Evolutionary conservation across 2,329 filamentous ascomycete species (phyloP).

Genomic region (Volutella citrinella): DNA sequence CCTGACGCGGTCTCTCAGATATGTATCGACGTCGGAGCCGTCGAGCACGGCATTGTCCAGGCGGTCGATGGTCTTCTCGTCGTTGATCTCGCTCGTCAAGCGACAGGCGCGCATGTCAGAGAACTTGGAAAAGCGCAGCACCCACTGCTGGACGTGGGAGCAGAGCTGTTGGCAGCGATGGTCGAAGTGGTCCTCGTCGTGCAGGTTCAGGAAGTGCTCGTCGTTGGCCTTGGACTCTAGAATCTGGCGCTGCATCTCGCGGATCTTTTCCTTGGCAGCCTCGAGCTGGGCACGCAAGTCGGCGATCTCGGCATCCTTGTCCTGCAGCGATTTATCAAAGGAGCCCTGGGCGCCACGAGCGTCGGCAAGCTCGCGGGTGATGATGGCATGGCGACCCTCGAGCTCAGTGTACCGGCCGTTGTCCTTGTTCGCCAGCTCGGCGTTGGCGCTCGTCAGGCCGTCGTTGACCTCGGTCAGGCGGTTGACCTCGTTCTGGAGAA

Average conservation of each 20-base stretch:
- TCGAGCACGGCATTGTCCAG: constrained; percentile 94
- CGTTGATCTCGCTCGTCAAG: constrained; percentile 76
- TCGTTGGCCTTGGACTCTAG: constrained; percentile 59
- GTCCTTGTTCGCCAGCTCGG: constrained; percentile 72
- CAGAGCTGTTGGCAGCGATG: constrained; percentile 91
- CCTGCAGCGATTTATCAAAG: constrained; percentile 63
- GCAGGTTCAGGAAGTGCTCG: constrained; percentile 70
- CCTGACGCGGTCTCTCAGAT: constrained; percentile 82
- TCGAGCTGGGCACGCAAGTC: constrained; percentile 76
- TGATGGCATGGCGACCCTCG: constrained; percentile 63
- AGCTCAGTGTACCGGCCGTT: constrained; percentile 67
- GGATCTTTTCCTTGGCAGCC: constrained; percentile 62
- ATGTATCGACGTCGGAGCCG: constrained; percentile 85
- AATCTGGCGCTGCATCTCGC: constrained; percentile 51
- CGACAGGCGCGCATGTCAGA: constrained; percentile 89
- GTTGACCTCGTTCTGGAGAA: constrained; percentile 76
- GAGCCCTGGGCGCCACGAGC: constrained; percentile 62
- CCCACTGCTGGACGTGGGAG: constrained; percentile 96
- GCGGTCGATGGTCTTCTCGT: constrained; percentile 90
- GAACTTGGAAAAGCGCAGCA: constrained; percentile 95
- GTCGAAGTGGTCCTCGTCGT: constrained; percentile 94
- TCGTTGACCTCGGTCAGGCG: constrained; percentile 82
- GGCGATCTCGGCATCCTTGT: constrained; percentile 82
- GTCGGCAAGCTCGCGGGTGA: constrained; percentile 66
- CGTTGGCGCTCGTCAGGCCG: constrained; percentile 72